Evolutionary conservation across 345 rosid species (phyloP), one percentile per base, ranked within the genome.

Genomic region (Brassica nigra): DNA sequence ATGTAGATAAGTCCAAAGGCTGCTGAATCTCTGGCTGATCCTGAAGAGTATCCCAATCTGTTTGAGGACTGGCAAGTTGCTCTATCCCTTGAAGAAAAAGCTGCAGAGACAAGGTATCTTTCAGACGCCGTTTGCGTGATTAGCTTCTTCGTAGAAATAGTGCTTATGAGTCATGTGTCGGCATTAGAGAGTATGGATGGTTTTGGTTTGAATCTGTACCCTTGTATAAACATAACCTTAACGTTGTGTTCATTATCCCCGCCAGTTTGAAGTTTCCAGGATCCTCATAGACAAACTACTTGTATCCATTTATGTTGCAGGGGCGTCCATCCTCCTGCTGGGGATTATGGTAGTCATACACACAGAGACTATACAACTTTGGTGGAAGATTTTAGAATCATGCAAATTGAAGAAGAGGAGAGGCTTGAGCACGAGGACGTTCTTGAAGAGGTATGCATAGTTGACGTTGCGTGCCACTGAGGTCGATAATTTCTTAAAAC

Each of bases 11-110:
- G 92, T 82, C 88, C 98, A 74, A 93, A 91, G 85, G 99, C 99
- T 39, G 99, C 99, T 33, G 99, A 95, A 76, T 92, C 98, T 74
- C 86, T 95, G 88, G 98, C 99, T 4, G 99, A 95, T 87, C 97
- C 98, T 76, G 91, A 86, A 78, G 99, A 95, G 85, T 95, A 95
- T 83, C 86, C 97, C 58, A 95, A 92, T 87, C 69, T 95, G 83
- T 95, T 92, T 85, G 98, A 95, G 67, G 95, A 95, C 85, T 91
- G 98, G 99, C 95, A 93, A 86, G 86, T 88, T 59, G 88, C 97
- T 42, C 86, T 95, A 37, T 86, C 97, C 63, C 84, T 95, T 8
- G 99, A 92, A 80, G 83, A 94, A 75, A 87, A 79, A 82, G 87
- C 79, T 81, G 89, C 89, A 72, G 98, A 85, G 84, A 83, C 88